Conservation (phyloP, 441 rosid genomes). For the Brassica balearica region DNA sequence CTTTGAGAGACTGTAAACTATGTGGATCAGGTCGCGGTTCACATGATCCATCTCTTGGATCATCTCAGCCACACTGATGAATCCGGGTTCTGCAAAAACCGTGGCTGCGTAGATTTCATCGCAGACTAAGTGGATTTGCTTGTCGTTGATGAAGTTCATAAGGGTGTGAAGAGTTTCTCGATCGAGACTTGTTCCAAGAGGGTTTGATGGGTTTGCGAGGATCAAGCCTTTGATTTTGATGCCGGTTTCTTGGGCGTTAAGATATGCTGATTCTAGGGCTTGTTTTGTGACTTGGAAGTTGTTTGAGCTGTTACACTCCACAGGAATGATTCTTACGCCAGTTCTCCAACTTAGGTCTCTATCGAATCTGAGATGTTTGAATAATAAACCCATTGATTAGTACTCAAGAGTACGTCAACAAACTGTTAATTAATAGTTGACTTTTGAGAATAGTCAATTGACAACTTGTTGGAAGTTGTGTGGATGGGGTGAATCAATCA, state of each 20-base stretch:
- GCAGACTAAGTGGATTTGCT: conserved; percentile 61
- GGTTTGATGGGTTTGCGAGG: conserved; percentile 66
- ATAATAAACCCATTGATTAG: conserved; percentile 10
- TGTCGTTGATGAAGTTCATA: conserved; percentile 49
- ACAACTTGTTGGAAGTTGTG: background rate
- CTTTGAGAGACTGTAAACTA: conserved; percentile 66
- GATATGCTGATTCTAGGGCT: conserved; percentile 56
- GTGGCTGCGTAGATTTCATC: conserved; percentile 72
- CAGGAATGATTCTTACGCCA: conserved; percentile 54
- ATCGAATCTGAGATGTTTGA: conserved; percentile 45
- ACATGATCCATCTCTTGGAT: conserved; percentile 50
- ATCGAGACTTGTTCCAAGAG: conserved; percentile 56
- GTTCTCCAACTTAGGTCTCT: conserved; percentile 72
- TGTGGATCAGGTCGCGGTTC: conserved; percentile 56
- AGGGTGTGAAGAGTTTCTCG: conserved; percentile 46
- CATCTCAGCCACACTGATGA: conserved; percentile 61
- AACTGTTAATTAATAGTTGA: conserved; percentile 28
- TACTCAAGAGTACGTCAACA: conserved; percentile 25
- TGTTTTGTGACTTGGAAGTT: conserved; percentile 51
- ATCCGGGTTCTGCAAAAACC: conserved; percentile 49
- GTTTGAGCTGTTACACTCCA: conserved; percentile 56
- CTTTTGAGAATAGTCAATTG: conserved; percentile 26
- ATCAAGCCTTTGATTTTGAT: conserved; percentile 62
- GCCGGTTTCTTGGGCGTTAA: conserved; percentile 48
- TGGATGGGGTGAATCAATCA: background rate